Conservation (phyloP, 352 stramenopile species). For the Pythium sp. region DNA sequence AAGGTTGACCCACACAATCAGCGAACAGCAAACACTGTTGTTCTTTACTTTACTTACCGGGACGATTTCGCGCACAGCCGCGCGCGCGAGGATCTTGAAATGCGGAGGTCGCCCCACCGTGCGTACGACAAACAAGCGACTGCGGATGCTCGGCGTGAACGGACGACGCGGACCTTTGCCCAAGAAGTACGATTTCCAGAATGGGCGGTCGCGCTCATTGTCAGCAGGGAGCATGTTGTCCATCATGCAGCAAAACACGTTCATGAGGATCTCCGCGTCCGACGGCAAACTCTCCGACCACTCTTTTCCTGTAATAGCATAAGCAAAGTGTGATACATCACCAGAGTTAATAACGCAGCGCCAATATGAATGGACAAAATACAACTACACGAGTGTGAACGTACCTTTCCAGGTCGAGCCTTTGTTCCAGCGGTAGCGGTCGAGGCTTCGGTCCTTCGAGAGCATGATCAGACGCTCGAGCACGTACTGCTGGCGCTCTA, state of each 20-base stretch:
- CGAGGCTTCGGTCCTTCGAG: constrained; percentile 83
- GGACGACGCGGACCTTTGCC: constrained; percentile 65
- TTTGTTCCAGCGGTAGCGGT: constrained; percentile 83
- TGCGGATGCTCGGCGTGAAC: constrained; percentile 71
- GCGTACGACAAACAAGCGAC: constrained; percentile 72
- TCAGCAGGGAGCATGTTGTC: constrained; percentile 82
- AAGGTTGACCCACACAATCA: neutral
- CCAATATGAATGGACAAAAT: no score
- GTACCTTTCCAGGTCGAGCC: constrained; percentile 70
- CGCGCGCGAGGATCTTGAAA: constrained; percentile 81
- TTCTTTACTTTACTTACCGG: constrained; percentile 39
- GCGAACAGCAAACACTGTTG: neutral
- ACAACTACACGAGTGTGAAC: neutral
- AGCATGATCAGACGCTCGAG: constrained; percentile 82
- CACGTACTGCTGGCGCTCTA: constrained; percentile 83
- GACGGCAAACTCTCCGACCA: constrained; percentile 77
- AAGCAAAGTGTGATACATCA: neutral
- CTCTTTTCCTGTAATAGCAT: constrained; percentile 46
- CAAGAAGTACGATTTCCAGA: constrained; percentile 83
- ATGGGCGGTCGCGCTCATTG: constrained; percentile 73
- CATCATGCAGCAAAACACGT: constrained; percentile 86
- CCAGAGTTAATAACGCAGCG: neutral
- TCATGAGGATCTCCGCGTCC: constrained; percentile 85
- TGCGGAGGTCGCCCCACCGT: constrained; percentile 72
- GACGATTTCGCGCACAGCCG: constrained; percentile 76